Evolutionary conservation across 129 eudicot species (phyloP), one percentile per base, ranked within the genome.

Genomic region (Deinandra increscens): DNA sequence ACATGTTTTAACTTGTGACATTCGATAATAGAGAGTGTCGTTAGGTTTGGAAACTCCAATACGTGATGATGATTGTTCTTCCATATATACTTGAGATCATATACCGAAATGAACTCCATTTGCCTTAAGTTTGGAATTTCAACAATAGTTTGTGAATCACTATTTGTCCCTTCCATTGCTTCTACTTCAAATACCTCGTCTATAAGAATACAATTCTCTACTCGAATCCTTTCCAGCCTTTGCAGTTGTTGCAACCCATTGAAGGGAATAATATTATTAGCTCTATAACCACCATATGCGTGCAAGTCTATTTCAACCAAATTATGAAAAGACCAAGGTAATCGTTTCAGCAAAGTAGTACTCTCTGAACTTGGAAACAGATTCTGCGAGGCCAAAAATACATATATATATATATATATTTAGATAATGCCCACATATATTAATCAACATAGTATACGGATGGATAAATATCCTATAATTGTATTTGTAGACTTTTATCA

Each of bases 251-350:
- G n/a, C n/a, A n/a, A n/a, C n/a, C n/a, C n/a, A n/a, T n/a, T n/a
- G n/a, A n/a, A n/a, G n/a, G 41, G 38, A 56, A 56, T 9, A n/a
- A n/a, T n/a, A n/a, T n/a, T n/a, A n/a, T n/a, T n/a, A n/a, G n/a
- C n/a, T n/a, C n/a, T n/a, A n/a, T n/a, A n/a, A n/a, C n/a, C n/a
- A n/a, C n/a, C n/a, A n/a, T n/a, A n/a, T n/a, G n/a, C n/a, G n/a
- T n/a, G n/a, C n/a, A n/a, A 4, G 26, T 0, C 5, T 12, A 3
- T 56, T n/a, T n/a, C 63, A 56, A 56, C 29, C 18, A 56, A 11
- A 29, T 56, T 56, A 56, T 56, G 63, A 56, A 56, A 26, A 23
- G 62, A 56, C 36, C 62, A 56, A 9, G 62, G 62, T 23, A 22
- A 22, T 12, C 9, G 4, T 56, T 23, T 1, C 17, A n/a, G n/a